Evolutionary conservation across 2,329 filamentous ascomycete genomes (phyloP).

Genomic region (Curvularia eragrostidis): DNA sequence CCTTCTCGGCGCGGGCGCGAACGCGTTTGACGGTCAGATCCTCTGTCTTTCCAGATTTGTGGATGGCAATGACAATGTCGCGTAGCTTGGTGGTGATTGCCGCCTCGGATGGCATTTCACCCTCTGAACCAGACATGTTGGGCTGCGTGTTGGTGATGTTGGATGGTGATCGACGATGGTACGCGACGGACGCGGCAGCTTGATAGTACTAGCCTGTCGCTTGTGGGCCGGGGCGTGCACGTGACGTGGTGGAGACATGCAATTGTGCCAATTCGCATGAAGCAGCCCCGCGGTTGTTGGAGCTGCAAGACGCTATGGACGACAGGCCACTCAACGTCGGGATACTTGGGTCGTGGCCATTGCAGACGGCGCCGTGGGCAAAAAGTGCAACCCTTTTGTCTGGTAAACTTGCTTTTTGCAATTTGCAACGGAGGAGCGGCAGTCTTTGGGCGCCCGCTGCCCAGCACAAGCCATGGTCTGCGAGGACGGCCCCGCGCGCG

Average conservation of each 20-base stretch:
- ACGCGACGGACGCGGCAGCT: slow-evolving; percentile 12
- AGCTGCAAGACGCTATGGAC: not conserved
- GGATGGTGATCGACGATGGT: slow-evolving; percentile 9
- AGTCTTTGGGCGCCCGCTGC: not conserved
- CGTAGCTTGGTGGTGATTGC: slow-evolving; percentile 51
- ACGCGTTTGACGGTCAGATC: slow-evolving; percentile 65
- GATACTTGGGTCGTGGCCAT: not conserved
- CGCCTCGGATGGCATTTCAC: slow-evolving; percentile 43
- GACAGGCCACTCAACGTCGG: not conserved
- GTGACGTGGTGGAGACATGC: slow-evolving; percentile 17
- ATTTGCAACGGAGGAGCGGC: not conserved
- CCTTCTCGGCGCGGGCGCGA: slow-evolving; percentile 59
- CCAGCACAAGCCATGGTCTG: not conserved
- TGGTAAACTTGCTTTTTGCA: not conserved
- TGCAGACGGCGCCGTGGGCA: too few species aligned
- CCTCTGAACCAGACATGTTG: slow-evolving; percentile 44
- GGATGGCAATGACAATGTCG: slow-evolving; percentile 50
- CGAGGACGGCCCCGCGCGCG: not conserved
- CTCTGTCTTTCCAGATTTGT: slow-evolving; percentile 54
- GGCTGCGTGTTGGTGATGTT: slow-evolving; percentile 18
- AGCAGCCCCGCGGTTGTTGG: not conserved
- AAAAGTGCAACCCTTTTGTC: too few species aligned
- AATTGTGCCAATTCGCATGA: slow-evolving; percentile 16
- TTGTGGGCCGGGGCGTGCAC: slow-evolving; percentile 4
- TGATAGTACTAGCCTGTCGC: not conserved